phyloP scores from a whole-genome alignment of 768 basidiomycete genomes.

The Xanthoconium purpureum region DNA sequence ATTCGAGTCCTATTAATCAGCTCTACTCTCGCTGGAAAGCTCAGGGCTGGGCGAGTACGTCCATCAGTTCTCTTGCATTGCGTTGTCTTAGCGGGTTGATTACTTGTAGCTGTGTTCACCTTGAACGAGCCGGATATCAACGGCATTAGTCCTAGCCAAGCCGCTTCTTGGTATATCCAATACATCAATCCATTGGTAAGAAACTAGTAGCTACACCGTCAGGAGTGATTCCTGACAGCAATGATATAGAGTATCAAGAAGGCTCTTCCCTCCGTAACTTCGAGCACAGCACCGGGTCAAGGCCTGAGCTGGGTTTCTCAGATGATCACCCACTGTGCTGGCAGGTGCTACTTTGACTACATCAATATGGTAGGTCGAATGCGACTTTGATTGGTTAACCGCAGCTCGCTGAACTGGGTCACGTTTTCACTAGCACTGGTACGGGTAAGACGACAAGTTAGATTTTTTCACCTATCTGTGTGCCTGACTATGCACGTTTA shows the following conservation, averaged over 20 bases:
- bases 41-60: slow-evolving; percentile 33
- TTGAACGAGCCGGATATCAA: slow-evolving; percentile 38
- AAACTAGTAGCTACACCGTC: neutral
- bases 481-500: slow-evolving; percentile 11
- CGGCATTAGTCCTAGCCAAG: slow-evolving; percentile 26
- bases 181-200: slow-evolving; percentile 37
- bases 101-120: slow-evolving; percentile 29
- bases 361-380: slow-evolving; percentile 31
- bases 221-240: neutral
- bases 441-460: slow-evolving; percentile 18
- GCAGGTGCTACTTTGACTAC: slow-evolving; percentile 36
- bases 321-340: slow-evolving; percentile 35
- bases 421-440: slow-evolving; percentile 25
- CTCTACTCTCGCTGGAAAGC: slow-evolving; percentile 32
- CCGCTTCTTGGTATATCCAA: slow-evolving; percentile 37
- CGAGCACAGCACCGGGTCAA: slow-evolving; percentile 31
- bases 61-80: too few relatives aligned
- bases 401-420: neutral
- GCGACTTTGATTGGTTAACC: neutral
- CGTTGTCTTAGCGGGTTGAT: neutral
- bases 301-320: slow-evolving; percentile 36
- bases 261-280: slow-evolving; percentile 37
- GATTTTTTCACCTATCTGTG: neutral
- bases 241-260: slow-evolving; percentile 33
- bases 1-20: slow-evolving; percentile 34